A percentile compares a stretch with the other conserved stretches of the same genome.
These are phyloP conservation scores for Daedaleopsis nitida DNA, from an alignment of 768 basidiomycete genomes.

Conservation along the genomic window DNA sequence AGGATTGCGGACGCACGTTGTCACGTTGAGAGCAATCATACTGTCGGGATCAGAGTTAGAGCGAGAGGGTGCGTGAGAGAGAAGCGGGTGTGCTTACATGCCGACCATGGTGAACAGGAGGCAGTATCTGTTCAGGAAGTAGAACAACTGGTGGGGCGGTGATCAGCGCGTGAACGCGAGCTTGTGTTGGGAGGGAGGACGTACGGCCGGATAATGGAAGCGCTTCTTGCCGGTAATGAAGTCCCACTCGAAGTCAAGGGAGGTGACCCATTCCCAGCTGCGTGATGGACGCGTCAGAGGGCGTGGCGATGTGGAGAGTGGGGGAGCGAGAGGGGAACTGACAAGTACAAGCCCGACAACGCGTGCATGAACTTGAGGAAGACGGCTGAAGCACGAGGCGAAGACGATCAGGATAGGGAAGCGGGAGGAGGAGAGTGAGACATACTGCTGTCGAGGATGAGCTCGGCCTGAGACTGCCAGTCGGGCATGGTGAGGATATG, in stretches of 20 bases:
- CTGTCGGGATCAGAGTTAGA: constrained; percentile 15
- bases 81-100: constrained; percentile 36
- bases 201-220: constrained; percentile 49
- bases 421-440: not conserved
- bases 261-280: constrained; percentile 47
- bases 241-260: constrained; percentile 45
- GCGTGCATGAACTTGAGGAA: constrained; percentile 46
- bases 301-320: not conserved
- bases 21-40: constrained; percentile 40
- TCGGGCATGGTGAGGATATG: constrained; percentile 14
- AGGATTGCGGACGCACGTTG: constrained; percentile 26
- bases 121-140: constrained; percentile 48
- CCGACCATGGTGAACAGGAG: constrained; percentile 48
- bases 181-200: constrained; percentile 4
- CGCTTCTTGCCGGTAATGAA: constrained; percentile 42
- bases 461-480: constrained; percentile 41
- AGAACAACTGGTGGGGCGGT: constrained; percentile 34
- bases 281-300: constrained; percentile 1
- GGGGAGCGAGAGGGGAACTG: not conserved
- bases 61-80: not conserved
- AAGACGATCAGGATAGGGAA: not conserved
- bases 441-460: constrained; percentile 40
- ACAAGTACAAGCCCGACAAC: constrained; percentile 47
- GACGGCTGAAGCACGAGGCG: constrained; percentile 29
- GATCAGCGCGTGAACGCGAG: too few species aligned